Conservation (phyloP, 805 yeast genomes). For the Teunomyces funiuensis region DNA sequence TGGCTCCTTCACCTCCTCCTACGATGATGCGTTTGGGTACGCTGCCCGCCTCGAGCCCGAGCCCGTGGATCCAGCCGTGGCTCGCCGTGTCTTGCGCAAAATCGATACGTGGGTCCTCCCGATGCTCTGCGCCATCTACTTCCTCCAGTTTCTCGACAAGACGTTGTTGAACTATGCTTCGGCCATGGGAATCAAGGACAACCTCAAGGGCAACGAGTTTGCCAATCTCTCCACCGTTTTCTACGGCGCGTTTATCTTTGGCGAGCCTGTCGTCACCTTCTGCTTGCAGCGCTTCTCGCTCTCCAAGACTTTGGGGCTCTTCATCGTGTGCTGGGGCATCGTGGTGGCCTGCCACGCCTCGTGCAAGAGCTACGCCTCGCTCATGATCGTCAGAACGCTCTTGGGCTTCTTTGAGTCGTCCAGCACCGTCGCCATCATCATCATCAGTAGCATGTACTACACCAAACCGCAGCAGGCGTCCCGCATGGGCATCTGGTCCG, state of each 20-base stretch:
- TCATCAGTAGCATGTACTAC: slow-evolving; percentile 64
- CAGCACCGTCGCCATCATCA: slow-evolving; percentile 55
- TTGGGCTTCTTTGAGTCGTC: slow-evolving; percentile 57
- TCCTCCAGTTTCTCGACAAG: slow-evolving; percentile 60
- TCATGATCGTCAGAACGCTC: slow-evolving; percentile 55
- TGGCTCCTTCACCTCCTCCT: slow-evolving; percentile 8
- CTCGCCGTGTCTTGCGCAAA: slow-evolving; percentile 25
- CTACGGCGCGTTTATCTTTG: slow-evolving; percentile 53
- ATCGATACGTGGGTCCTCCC: slow-evolving; percentile 51
- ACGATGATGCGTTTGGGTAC: slow-evolving; percentile 23
- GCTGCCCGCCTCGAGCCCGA: slow-evolving; percentile 7
- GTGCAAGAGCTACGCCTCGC: slow-evolving; percentile 49
- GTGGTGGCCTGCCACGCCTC: slow-evolving; percentile 51
- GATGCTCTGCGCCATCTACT: slow-evolving; percentile 51
- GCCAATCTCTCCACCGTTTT: slow-evolving; percentile 54
- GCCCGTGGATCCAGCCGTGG: slow-evolving; percentile 4
- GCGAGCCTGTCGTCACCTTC: slow-evolving; percentile 46
- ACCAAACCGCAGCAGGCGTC: slow-evolving; percentile 50
- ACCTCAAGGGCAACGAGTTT: slow-evolving; percentile 48
- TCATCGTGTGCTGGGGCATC: slow-evolving; percentile 54
- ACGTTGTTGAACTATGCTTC: slow-evolving; percentile 61
- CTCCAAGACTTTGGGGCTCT: slow-evolving; percentile 48
- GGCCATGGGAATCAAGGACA: slow-evolving; percentile 59
- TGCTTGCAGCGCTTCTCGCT: slow-evolving; percentile 52
- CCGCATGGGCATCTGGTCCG: slow-evolving; percentile 56